Evolutionary conservation across 176 grass and related monocot genomes (phyloP), one percentile per base, ranked within the genome.

Genomic region (Carex parvula): DNA sequence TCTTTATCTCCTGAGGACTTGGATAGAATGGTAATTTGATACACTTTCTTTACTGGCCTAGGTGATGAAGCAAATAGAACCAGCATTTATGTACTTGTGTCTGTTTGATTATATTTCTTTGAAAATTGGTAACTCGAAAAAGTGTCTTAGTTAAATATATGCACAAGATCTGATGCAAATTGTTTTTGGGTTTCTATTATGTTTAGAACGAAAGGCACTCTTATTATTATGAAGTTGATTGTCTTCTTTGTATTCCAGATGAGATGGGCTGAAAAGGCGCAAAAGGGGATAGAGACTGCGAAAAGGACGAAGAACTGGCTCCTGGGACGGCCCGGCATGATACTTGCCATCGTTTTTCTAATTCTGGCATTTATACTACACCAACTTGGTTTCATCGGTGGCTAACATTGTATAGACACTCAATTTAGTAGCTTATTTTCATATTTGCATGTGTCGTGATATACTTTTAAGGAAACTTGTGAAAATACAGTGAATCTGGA

Each of bases 301-400:
- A 99, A 89, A 89, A 92, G 88, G 87, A 94, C 90, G 12, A 99
- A 99, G 87, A 96, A 99, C 68, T 99, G 90, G 97, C 85, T 99
- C 66, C 32, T 99, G 72, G 97, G 91, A 37, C 85, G 81, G 83
- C 88, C 78, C 42, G 97, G 97, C 64, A 90, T 99, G 88, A 87
- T 96, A 33, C 87, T 99, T 2, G 93, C 97, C 3, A 70, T 96
- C 67, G 56, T 95, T 64, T 92, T 99, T 91, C 64, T 99, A 63
- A 89, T 99, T 74, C 70, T 99, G 21, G 93, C 97, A 37, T 96
- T 94, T 78, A 84, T 94, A 82, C 80, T 99, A 79, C 93, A 86
- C 33, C 87, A 85, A 56, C 88, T 99, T n/a, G 93, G 97, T 81
- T 92, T 96, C 65, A 92, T 99, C 1, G 93, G 91, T 60, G 62